Evolutionary conservation across 495 filamentous ascomycete species (phyloP).

Genomic region (Aspergillus coremiiformis): DNA sequence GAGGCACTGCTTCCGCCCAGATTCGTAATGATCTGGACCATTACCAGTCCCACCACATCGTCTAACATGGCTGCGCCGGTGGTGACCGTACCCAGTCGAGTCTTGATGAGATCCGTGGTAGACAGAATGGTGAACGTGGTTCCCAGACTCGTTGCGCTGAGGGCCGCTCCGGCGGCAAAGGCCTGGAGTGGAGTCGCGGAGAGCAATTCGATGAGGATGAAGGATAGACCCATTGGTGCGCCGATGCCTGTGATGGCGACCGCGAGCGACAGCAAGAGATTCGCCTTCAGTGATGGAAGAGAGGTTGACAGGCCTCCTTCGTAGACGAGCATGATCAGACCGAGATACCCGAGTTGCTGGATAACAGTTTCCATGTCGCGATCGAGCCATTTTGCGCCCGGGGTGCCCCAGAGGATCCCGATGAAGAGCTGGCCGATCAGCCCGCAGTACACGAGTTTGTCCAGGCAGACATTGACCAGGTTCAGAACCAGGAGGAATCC

Average conservation of each 20-base stretch:
- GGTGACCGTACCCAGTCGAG: conserved; percentile 62
- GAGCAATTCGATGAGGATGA: conserved; percentile 42
- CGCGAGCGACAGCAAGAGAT: conserved; percentile 49
- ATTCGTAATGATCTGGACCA: conserved; percentile 60
- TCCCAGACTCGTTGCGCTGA: conserved; percentile 70
- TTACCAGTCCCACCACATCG: conserved; percentile 73
- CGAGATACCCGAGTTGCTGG: conserved; percentile 68
- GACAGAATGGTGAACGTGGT: conserved; percentile 71
- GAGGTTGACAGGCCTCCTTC: conserved; percentile 66
- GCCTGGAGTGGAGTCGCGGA: conserved; percentile 48
- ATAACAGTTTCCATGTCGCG: conserved; percentile 45
- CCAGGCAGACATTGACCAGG: conserved; percentile 47
- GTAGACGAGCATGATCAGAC: conserved; percentile 67
- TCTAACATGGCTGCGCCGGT: conserved; percentile 73
- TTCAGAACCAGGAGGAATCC: conserved; percentile 65
- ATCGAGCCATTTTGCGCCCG: conserved; percentile 48
- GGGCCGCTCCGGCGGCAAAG: conserved; percentile 69
- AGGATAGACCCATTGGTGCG: conserved; percentile 61
- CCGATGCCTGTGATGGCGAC: conserved; percentile 60
- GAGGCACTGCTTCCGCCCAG: conserved; percentile 29
- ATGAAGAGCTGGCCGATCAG: conserved; percentile 69
- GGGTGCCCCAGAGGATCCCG: conserved; percentile 62
- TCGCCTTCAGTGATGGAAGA: conserved; percentile 48
- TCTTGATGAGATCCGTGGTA: conserved; percentile 47
- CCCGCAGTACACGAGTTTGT: conserved; percentile 60